phyloP scores from a whole-genome alignment of 257 asterid genomes.

The Nicotiana undulata region DNA sequence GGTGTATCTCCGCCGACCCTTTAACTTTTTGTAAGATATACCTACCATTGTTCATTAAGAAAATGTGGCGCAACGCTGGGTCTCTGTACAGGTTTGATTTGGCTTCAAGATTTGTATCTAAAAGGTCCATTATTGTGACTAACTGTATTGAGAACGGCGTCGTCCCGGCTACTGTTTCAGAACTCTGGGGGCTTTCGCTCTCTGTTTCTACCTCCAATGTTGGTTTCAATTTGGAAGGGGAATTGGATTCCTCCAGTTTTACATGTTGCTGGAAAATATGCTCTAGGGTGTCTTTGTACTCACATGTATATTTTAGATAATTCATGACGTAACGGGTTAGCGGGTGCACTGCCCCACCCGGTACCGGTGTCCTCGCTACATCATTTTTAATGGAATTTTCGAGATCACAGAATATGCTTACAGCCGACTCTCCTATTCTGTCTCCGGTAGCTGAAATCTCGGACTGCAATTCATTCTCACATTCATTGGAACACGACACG shows the following conservation, averaged over 20 bases:
- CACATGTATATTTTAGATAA: slow-evolving; percentile 62
- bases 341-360: slow-evolving; percentile 95
- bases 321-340: slow-evolving; percentile 86
- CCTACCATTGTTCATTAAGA: slow-evolving; percentile 83
- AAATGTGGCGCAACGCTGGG: slow-evolving; percentile 41
- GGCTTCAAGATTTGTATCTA: slow-evolving; percentile 47
- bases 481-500: slow-evolving; percentile 21
- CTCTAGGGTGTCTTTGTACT: slow-evolving; percentile 53
- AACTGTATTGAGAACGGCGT: slow-evolving; percentile 50
- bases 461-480: slow-evolving; percentile 27
- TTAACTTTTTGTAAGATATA: slow-evolving; percentile 72
- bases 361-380: slow-evolving; percentile 44
- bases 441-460: slow-evolving; percentile 43
- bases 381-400: slow-evolving; percentile 65
- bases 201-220: slow-evolving; percentile 16
- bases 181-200: slow-evolving; percentile 31
- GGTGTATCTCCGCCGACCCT: slow-evolving; percentile 52
- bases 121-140: slow-evolving; percentile 47
- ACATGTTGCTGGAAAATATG: slow-evolving; percentile 37
- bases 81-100: slow-evolving; percentile 64
- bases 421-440: slow-evolving; percentile 61
- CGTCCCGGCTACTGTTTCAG: slow-evolving; percentile 18
- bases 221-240: background rate
- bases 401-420: slow-evolving; percentile 53
- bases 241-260: slow-evolving; percentile 2